These are phyloP conservation scores for Syncephalastrum racemosum DNA, from an alignment of 371 early-diverging fungal genomes.

Conservation along the genomic window DNA sequence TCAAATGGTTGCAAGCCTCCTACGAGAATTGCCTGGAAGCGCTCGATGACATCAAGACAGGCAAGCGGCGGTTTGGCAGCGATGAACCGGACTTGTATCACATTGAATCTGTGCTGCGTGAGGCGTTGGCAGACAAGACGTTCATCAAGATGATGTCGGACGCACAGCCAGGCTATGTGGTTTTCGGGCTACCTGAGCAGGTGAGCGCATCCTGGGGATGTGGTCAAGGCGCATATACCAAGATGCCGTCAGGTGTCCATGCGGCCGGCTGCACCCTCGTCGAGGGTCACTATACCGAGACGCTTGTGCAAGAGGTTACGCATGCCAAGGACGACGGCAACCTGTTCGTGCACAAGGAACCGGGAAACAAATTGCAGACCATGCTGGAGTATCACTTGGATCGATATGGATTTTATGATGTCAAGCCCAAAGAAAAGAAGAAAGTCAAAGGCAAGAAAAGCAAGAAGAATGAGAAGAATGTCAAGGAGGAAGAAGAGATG, in stretches of 20 bases:
- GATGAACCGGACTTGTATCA: conserved; percentile 41
- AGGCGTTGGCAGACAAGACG: conserved; percentile 29
- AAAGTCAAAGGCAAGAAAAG: not conserved
- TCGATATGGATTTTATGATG: too few species aligned
- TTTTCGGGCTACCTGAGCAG: conserved; percentile 34
- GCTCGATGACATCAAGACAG: conserved; percentile 19
- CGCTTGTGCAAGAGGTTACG: conserved; percentile 13
- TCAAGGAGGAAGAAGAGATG: conserved; percentile 6
- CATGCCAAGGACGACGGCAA: conserved; percentile 9
- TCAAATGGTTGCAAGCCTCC: conserved; percentile 15
- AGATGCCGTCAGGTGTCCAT: conserved; percentile 1
- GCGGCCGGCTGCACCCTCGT: conserved; percentile 19
- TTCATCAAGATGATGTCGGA: conserved; percentile 35
- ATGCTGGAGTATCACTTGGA: conserved; percentile 5
- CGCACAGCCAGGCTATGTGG: conserved; percentile 31
- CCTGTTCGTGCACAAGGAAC: conserved; percentile 22
- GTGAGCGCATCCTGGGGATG: conserved; percentile 31
- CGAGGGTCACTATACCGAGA: conserved; percentile 9
- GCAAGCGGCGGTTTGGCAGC: conserved; percentile 27
- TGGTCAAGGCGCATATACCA: conserved; percentile 13
- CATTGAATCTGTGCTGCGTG: conserved; percentile 26
- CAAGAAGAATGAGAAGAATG: conserved; percentile 1
- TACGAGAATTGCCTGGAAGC: conserved; percentile 24
- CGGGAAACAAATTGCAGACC: conserved; percentile 11
- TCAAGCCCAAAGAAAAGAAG: too few species aligned